Conservation (phyloP, 805 yeast genomes). For the Candida nanaspora region DNA sequence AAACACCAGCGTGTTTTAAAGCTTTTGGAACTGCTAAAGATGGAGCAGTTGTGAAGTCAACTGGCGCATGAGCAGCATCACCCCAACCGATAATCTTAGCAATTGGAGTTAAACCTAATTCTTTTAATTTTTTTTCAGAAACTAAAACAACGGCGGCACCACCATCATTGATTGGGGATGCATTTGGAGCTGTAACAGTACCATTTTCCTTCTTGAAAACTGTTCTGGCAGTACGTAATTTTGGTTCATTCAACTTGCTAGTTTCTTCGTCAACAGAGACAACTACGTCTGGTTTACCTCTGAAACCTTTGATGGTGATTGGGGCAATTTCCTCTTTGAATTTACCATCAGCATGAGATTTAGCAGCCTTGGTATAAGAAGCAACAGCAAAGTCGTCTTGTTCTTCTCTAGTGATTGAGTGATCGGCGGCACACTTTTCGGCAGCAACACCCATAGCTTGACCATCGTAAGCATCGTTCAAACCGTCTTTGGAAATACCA, state of each 20-base stretch:
- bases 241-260: constrained; percentile 67
- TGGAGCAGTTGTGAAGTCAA: constrained; percentile 95
- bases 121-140: constrained; percentile 76
- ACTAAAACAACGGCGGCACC: constrained; percentile 92
- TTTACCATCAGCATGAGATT: constrained; percentile 75
- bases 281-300: constrained; percentile 81
- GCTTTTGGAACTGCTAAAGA: constrained; percentile 95
- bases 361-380: constrained; percentile 82
- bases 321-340: constrained; percentile 81
- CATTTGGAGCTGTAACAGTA: constrained; percentile 95
- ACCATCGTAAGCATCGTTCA: constrained; percentile 84
- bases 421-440: constrained; percentile 89
- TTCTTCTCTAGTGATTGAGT: constrained; percentile 67
- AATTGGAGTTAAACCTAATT: constrained; percentile 80
- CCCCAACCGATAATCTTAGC: constrained; percentile 94
- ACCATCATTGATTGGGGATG: constrained; percentile 95
- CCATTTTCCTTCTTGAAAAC: constrained; percentile 93
- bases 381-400: constrained; percentile 85
- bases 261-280: constrained; percentile 81
- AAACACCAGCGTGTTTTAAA: constrained; percentile 71
- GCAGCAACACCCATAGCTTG: constrained; percentile 95
- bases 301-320: constrained; percentile 77
- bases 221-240: constrained; percentile 78
- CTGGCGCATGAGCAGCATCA: constrained; percentile 94
- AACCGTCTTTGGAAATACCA: constrained; percentile 89